Conservation (phyloP, 1,284 basidiomycete genomes). For the Meripilus lineatus region DNA sequence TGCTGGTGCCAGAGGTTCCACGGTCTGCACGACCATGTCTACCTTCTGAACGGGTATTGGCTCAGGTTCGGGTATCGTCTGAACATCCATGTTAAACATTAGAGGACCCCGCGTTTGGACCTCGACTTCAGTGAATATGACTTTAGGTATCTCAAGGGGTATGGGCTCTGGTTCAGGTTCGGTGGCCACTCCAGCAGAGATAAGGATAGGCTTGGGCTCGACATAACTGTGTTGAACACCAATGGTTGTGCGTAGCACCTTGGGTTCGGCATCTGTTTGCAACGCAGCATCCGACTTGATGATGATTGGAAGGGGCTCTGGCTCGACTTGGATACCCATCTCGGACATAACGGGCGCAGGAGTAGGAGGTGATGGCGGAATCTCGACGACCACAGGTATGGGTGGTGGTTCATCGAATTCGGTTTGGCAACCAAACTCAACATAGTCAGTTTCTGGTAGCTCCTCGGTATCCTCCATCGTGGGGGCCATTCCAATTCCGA, state of each 20-base stretch:
- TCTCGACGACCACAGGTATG: conserved; percentile 19
- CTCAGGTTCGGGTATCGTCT: conserved; percentile 22
- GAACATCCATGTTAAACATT: conserved; percentile 22
- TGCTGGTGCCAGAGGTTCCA: conserved; percentile 3
- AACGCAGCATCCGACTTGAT: conserved; percentile 39
- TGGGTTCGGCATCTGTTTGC: conserved; percentile 43
- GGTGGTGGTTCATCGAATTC: conserved; percentile 38
- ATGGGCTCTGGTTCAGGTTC: conserved; percentile 15
- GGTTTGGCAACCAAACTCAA: conserved; percentile 62
- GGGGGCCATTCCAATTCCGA: conserved; percentile 43
- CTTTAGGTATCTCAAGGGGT: conserved; percentile 21
- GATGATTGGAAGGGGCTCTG: conserved; percentile 34
- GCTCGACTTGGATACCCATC: conserved; percentile 44
- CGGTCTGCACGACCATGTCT: conserved; percentile 18
- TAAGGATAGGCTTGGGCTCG: conserved; percentile 24
- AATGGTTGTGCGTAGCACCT: conserved; percentile 25
- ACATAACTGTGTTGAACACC: conserved; percentile 37
- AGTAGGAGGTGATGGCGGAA: conserved; percentile 20
- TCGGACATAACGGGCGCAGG: conserved; percentile 24
- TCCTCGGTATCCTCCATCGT: conserved; percentile 32
- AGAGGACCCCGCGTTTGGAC: conserved; percentile 33
- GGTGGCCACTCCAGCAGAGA: conserved; percentile 29
- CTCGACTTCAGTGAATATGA: conserved; percentile 28
- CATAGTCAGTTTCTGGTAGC: conserved; percentile 42
- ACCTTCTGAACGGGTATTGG: conserved; percentile 6